Evolutionary conservation across 768 basidiomycete genomes (phyloP), one percentile per base, ranked within the genome.

Genomic region (Antrodiella citrinella): DNA sequence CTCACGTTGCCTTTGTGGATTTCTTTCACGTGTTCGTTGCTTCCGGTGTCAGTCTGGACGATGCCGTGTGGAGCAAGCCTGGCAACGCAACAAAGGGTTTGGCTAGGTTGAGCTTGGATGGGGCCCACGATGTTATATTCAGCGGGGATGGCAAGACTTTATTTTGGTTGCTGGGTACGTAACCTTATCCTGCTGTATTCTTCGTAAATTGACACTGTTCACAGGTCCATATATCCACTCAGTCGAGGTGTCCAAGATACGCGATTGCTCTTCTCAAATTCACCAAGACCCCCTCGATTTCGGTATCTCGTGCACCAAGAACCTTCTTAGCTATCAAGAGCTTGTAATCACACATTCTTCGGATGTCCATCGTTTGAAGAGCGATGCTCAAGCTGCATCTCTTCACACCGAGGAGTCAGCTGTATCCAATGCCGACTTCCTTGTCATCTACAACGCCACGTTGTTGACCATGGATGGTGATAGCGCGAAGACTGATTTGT

Each of bases 121-220:
- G 86, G 15, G 86, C 84, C 0, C 86, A 88, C 57, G 82, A 82
- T 59, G 61, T 87, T 30, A 72, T 78, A 2, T 81, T 77, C 68
- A 82, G 77, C 26, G 59, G 73, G 10, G 81, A 86, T 59, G 85
- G 86, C 15, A 76, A 72, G 48, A 79, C 69, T 25, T 49, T 87
- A 26, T 84, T 85, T 54, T 88, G 86, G 86, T 76, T 88, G 64
- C 71, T 88, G 24, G 86, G 86, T 84, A 60, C 42, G 71, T 54
- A 39, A 10, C 26, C 44, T 20, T 45, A 30, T 22, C 25, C 15
- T 40, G n/a, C 35, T 51, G 23, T 5, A n/a, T 40, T 44, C 23
- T 39, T n/a, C n/a, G n/a, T n/a, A n/a, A n/a, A n/a, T n/a, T n/a
- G n/a, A n/a, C n/a, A n/a, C n/a, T n/a, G 45, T 4, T 1, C 15